Evolutionary conservation across 148 eudicot species (phyloP).

Genomic region (Rhododendron simsii): DNA sequence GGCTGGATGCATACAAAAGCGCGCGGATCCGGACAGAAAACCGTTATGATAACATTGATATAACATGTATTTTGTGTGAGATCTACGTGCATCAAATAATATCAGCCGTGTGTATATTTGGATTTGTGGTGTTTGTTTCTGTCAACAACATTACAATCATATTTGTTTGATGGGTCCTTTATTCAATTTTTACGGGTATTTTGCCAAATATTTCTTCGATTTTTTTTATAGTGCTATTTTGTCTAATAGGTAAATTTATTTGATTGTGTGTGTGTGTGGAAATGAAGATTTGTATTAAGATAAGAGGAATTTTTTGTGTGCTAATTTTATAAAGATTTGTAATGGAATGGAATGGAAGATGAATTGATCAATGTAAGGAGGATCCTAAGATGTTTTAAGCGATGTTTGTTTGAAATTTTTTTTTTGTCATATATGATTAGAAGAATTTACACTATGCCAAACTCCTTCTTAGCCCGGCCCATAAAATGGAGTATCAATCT

Average conservation of each 20-base stretch:
- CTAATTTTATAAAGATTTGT: neutral
- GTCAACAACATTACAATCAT: neutral
- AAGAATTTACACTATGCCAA: too few species aligned
- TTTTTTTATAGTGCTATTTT: neutral
- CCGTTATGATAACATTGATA: neutral
- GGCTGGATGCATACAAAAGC: neutral
- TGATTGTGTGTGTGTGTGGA: neutral
- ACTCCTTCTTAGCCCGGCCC: too few species aligned
- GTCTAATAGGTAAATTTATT: too few species aligned
- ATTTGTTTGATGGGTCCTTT: neutral
- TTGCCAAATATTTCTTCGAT: neutral
- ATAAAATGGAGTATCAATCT: too few species aligned
- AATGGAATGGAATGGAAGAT: neutral
- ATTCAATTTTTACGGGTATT: neutral
- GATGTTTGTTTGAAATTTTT: neutral
- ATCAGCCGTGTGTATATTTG: neutral
- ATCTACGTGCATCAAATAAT: neutral
- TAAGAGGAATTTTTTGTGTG: neutral
- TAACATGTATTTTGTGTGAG: neutral
- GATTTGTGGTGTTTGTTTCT: too few species aligned
- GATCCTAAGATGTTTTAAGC: neutral
- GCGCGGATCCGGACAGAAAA: too few species aligned
- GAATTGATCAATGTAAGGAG: too few species aligned
- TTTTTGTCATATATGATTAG: neutral
- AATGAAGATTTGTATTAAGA: too few species aligned